Conservation (phyloP, 1,284 basidiomycete species). For the Cryptococcus floricola region DNA sequence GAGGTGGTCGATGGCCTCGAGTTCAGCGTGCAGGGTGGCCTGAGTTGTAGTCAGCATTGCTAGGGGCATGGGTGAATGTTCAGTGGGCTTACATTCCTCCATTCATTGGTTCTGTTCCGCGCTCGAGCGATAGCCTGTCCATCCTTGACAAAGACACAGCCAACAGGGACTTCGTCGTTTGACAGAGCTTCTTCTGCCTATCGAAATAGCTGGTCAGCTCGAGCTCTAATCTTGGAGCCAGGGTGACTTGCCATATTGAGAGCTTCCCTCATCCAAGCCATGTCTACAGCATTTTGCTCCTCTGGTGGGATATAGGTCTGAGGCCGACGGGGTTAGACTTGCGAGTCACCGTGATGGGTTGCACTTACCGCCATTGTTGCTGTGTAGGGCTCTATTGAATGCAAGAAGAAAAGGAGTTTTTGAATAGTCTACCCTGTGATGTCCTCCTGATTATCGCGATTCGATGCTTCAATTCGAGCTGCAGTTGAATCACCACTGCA, state of each 20-base stretch:
- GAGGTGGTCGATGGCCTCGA: slow-evolving; percentile 92
- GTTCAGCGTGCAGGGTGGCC: slow-evolving; percentile 96
- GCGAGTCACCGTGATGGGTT: not conserved
- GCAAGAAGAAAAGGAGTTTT: not conserved
- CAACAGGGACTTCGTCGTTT: slow-evolving; percentile 89
- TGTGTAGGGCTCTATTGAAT: not conserved
- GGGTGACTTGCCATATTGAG: slow-evolving; percentile 41
- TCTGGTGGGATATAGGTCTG: slow-evolving; percentile 43
- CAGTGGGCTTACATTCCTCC: slow-evolving; percentile 65
- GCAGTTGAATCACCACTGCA: no score
- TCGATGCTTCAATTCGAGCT: no score
- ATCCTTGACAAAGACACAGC: slow-evolving; percentile 88
- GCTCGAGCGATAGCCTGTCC: slow-evolving; percentile 74
- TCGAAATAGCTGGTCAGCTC: slow-evolving; percentile 3
- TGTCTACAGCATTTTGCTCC: slow-evolving; percentile 42
- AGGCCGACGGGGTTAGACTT: not conserved
- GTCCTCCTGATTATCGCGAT: no score
- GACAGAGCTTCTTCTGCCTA: slow-evolving; percentile 70
- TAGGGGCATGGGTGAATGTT: not conserved
- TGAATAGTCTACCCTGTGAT: not conserved
- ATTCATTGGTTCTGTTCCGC: slow-evolving; percentile 91
- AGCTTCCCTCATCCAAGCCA: slow-evolving; percentile 49
- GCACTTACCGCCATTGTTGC: slow-evolving; percentile 12
- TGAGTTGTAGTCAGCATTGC: slow-evolving; percentile 38
- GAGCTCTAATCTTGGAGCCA: not conserved